Evolutionary conservation across 495 filamentous ascomycete genomes (phyloP).

Genomic region (Viridothelium virens): DNA sequence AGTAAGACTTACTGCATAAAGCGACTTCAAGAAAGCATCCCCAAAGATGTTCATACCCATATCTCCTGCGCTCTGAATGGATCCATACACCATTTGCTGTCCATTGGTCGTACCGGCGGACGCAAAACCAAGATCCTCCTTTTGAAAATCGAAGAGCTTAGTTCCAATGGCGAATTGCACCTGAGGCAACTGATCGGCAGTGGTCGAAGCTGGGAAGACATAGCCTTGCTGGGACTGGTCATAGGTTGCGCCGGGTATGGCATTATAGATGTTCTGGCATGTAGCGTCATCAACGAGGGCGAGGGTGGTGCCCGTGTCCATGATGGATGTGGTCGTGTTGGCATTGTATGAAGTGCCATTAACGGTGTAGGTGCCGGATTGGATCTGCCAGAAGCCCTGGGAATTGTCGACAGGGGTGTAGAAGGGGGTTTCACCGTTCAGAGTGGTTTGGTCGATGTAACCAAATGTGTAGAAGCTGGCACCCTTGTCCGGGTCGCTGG

Average conservation of each 20-base stretch:
- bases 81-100: slow-evolving; percentile 53
- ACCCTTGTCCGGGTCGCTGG: slow-evolving; percentile 46
- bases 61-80: slow-evolving; percentile 63
- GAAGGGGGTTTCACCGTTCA: slow-evolving; percentile 47
- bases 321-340: slow-evolving; percentile 66
- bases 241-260: slow-evolving; percentile 62
- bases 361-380: slow-evolving; percentile 51
- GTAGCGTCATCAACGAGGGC: slow-evolving; percentile 59
- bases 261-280: slow-evolving; percentile 60
- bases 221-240: slow-evolving; percentile 59
- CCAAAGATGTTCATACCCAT: slow-evolving; percentile 67
- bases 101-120: slow-evolving; percentile 43
- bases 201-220: slow-evolving; percentile 52
- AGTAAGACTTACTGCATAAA: slow-evolving; percentile 56
- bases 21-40: slow-evolving; percentile 64
- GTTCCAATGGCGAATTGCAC: slow-evolving; percentile 63
- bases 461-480: slow-evolving; percentile 75
- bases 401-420: slow-evolving; percentile 63
- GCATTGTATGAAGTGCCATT: slow-evolving; percentile 51
- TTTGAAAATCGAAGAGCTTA: slow-evolving; percentile 59
- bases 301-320: slow-evolving; percentile 71
- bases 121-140: slow-evolving; percentile 63
- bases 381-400: slow-evolving; percentile 67
- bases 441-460: slow-evolving; percentile 59
- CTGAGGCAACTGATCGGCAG: slow-evolving; percentile 53